A percentile compares a stretch with the other conserved stretches of the same genome.
Evolutionary conservation across 2,329 filamentous ascomycete species (phyloP).

Genomic region (Ceratocystis lukuohia): DNA sequence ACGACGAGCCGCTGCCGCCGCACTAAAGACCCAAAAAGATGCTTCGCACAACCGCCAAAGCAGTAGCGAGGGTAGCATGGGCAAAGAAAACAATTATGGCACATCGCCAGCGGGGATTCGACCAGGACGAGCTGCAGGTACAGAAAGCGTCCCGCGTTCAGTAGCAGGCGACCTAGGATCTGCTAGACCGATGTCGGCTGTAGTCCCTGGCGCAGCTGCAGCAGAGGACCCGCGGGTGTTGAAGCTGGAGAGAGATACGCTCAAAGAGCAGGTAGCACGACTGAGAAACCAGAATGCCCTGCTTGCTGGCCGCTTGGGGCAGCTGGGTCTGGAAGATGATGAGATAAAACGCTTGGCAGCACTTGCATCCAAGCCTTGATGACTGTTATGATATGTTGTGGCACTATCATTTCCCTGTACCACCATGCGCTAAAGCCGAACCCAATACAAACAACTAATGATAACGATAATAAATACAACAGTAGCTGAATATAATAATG

Average conservation of each 20-base stretch:
- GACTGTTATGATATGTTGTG: background rate
- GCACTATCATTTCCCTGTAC: background rate
- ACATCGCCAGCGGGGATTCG: background rate
- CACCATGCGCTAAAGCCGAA: background rate
- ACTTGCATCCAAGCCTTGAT: background rate
- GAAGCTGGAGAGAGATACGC: constrained; percentile 33
- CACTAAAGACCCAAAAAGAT: constrained; percentile 36
- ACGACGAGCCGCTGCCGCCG: constrained; percentile 35
- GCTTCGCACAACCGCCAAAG: constrained; percentile 47
- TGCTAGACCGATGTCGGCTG: background rate
- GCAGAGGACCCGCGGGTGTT: background rate
- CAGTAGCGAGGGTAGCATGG: constrained; percentile 25
- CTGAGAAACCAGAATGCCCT: constrained; percentile 48
- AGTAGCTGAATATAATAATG: too few species aligned
- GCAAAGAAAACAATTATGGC: constrained; percentile 3
- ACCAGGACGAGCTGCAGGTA: background rate
- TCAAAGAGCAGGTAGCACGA: constrained; percentile 39
- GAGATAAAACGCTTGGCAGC: constrained; percentile 12
- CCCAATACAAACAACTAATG: too few species aligned
- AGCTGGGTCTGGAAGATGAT: constrained; percentile 24
- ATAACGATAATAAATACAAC: too few species aligned
- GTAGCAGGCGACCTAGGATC: background rate
- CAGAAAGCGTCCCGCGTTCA: background rate
- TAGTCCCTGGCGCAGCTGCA: background rate
- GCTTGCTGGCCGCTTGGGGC: constrained; percentile 42